phyloP scores from a whole-genome alignment of 306 rosid species.

The Cercis canadensis region DNA sequence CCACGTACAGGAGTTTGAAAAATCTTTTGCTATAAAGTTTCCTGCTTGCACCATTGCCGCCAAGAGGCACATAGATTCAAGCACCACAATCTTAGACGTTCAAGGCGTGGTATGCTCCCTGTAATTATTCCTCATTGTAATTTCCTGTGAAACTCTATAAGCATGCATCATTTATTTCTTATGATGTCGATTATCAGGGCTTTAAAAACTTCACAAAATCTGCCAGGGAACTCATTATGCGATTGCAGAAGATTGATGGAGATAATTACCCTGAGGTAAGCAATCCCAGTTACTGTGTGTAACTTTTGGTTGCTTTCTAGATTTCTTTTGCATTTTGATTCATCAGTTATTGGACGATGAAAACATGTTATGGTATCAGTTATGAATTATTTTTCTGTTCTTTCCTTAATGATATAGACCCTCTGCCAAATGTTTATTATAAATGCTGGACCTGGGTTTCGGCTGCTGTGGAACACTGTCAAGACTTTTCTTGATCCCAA shows the following conservation, averaged over 20 bases:
- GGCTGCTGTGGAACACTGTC: conserved; percentile 87
- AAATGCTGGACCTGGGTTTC: conserved; percentile 97
- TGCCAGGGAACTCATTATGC: conserved; percentile 81
- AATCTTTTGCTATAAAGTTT: conserved; percentile 81
- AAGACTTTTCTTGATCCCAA: conserved; percentile 93
- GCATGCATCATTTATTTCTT: conserved; percentile 25
- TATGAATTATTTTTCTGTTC: conserved; percentile 22
- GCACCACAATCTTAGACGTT: conserved; percentile 94
- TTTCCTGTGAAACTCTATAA: conserved; percentile 17
- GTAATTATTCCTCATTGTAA: conserved; percentile 19
- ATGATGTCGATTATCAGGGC: conserved; percentile 59
- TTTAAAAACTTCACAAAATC: conserved; percentile 90
- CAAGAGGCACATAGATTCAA: conserved; percentile 94
- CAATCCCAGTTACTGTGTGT: conserved; percentile 22
- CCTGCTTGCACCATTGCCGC: conserved; percentile 96
- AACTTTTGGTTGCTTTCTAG: conserved; percentile 8
- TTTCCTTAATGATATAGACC: conserved; percentile 61
- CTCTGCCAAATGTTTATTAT: conserved; percentile 94
- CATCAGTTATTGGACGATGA: conserved; percentile 21
- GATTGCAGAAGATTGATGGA: conserved; percentile 90
- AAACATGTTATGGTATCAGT: conserved; percentile 7
- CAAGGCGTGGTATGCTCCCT: conserved; percentile 93
- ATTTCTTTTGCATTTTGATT: conserved; percentile 25
- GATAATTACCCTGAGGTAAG: conserved; percentile 96
- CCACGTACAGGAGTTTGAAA: conserved; percentile 93